A percentile compares a stretch with the other conserved stretches of the same genome.
Conservation (phyloP, 2,329 filamentous ascomycete species). For the Akanthomyces dipterigenus region DNA sequence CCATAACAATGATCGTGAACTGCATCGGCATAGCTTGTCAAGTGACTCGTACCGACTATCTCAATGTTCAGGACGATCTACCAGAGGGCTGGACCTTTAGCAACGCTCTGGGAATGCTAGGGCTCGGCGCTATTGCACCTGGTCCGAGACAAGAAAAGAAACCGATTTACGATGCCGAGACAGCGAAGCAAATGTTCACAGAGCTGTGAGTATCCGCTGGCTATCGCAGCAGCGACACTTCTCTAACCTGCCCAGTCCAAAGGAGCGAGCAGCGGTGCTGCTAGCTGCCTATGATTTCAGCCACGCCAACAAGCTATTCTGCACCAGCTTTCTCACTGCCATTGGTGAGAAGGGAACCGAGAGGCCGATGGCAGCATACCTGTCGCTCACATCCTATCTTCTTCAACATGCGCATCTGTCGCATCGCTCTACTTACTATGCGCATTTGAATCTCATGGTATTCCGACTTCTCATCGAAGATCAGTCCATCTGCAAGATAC, state of each 20-base stretch:
- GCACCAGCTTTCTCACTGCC: conserved; percentile 69
- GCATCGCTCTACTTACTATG: conserved; percentile 69
- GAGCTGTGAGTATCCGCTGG: conserved; percentile 54
- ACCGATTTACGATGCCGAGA: conserved; percentile 63
- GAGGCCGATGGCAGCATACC: conserved; percentile 70
- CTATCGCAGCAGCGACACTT: conserved; percentile 10
- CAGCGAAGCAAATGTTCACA: conserved; percentile 73
- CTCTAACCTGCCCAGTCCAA: conserved; percentile 50
- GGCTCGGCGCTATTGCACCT: conserved; percentile 68
- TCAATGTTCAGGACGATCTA: conserved; percentile 81
- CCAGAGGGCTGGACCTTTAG: conserved; percentile 84
- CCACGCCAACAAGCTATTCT: conserved; percentile 92
- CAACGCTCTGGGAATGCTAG: conserved; percentile 75
- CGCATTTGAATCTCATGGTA: conserved; percentile 77
- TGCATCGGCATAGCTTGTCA: conserved; percentile 69
- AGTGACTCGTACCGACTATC: conserved; percentile 64
- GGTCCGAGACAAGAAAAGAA: conserved; percentile 56
- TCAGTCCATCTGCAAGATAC: conserved; percentile 67
- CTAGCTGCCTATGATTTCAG: conserved; percentile 89
- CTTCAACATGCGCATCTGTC: conserved; percentile 90
- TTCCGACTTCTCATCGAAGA: conserved; percentile 86
- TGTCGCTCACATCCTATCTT: conserved; percentile 88
- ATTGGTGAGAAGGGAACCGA: conserved; percentile 58
- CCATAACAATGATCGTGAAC: conserved; percentile 74
- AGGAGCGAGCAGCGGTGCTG: conserved; percentile 69